Conservation (phyloP, 192 early-diverging fungal species). For the Coemansia asiatica region DNA sequence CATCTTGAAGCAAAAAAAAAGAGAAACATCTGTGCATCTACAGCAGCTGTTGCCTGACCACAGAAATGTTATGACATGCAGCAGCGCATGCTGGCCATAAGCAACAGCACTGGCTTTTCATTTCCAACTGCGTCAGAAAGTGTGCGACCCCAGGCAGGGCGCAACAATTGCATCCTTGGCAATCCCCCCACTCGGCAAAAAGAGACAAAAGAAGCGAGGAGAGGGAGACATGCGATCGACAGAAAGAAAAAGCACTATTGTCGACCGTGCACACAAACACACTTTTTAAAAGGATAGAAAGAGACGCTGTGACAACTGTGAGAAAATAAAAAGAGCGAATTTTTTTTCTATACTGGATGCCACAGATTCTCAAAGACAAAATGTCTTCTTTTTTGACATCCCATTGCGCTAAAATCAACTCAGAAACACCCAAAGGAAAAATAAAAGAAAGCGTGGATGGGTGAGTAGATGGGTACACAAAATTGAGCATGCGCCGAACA, state of each 20-base stretch:
- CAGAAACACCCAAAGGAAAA: not conserved
- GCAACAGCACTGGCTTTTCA: not conserved
- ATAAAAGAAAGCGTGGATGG: too few species aligned
- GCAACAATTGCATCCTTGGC: not conserved
- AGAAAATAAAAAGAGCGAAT: not conserved
- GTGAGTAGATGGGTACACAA: not conserved
- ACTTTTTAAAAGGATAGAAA: not conserved
- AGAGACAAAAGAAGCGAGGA: not conserved
- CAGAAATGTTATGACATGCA: not conserved
- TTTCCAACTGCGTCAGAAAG: too few species aligned
- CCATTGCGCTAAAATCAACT: not conserved
- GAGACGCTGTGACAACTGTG: not conserved
- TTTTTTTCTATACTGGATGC: too few species aligned
- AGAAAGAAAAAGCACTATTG: not conserved
- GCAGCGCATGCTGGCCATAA: not conserved
- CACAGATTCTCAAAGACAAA: too few species aligned
- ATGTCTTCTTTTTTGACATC: too few species aligned
- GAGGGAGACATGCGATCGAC: not conserved
- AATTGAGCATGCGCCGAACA: not conserved
- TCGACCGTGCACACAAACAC: not conserved
- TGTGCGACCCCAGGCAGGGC: too few species aligned
- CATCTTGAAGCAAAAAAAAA: not conserved
- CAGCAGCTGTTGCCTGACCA: not conserved
- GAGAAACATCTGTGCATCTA: not conserved
- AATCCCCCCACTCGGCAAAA: not conserved